These are phyloP conservation scores for Immersiella caudata DNA, from an alignment of 495 filamentous ascomycete species.

Conservation along the genomic window DNA sequence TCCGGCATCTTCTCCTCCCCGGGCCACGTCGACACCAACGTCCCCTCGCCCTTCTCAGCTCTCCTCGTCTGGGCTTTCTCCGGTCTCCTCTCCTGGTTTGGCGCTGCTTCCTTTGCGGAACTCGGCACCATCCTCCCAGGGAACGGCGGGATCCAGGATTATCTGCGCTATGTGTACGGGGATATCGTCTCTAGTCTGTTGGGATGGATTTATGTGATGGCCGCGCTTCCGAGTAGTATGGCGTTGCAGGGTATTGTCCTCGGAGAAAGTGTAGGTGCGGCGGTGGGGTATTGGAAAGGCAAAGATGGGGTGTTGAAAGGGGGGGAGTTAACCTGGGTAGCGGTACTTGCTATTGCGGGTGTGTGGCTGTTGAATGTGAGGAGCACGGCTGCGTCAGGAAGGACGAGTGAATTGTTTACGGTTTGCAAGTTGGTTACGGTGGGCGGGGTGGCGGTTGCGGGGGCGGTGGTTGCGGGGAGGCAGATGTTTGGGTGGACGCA, in stretches of 20 bases:
- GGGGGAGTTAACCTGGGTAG: not conserved
- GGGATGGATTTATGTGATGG: not conserved
- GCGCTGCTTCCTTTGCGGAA: not conserved
- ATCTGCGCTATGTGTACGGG: not conserved
- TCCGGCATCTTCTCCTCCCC: conserved; percentile 4
- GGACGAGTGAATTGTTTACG: not conserved
- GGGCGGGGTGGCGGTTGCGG: not conserved
- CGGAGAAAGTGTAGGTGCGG: not conserved
- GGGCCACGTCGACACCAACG: conserved; percentile 3
- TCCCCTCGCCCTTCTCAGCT: not conserved
- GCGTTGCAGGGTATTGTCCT: not conserved
- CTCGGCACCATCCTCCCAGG: not conserved
- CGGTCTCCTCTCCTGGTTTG: not conserved
- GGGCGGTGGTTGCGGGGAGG: not conserved
- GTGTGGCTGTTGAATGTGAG: not conserved
- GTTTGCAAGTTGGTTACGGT: not conserved
- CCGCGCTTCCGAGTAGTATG: not conserved
- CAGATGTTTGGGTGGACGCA: not conserved
- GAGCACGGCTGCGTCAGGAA: not conserved
- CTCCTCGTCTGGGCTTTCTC: not conserved
- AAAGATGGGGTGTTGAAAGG: not conserved
- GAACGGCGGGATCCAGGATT: conserved; percentile 7
- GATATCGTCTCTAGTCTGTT: not conserved
- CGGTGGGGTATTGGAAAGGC: not conserved
- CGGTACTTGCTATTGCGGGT: not conserved